phyloP scores from a whole-genome alignment of 192 early-diverging fungal species.

The Umbelopsis sp. region DNA sequence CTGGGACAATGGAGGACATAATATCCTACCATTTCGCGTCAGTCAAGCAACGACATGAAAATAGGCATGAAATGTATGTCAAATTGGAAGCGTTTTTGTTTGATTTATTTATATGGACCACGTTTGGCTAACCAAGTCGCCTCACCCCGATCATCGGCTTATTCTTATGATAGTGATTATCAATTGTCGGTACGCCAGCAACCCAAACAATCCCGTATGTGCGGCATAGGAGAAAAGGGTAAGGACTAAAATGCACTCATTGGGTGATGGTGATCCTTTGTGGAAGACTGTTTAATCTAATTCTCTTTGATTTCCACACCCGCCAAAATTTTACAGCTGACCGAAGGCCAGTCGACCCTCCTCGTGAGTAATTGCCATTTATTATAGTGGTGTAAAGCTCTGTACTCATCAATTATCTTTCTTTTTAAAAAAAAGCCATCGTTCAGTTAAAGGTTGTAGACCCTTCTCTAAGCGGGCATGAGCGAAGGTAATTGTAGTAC shows the following conservation, averaged over 20 bases:
- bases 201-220: constrained; percentile 94
- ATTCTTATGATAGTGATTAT: constrained; percentile 35
- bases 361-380: constrained; percentile 42
- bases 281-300: constrained; percentile 3
- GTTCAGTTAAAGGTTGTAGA: constrained; percentile 55
- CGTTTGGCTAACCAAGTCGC: too few relatives aligned
- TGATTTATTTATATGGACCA: not conserved
- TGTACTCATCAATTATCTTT: constrained; percentile 8
- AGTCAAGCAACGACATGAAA: constrained; percentile 46
- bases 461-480: constrained; percentile 10
- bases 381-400: too few relatives aligned
- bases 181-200: constrained; percentile 80
- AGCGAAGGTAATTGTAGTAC: constrained; percentile 32
- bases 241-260: constrained; percentile 24
- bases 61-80: constrained; percentile 47
- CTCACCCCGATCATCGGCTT: not conserved
- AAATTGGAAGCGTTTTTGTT: too few relatives aligned
- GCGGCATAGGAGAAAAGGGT: constrained; percentile 94
- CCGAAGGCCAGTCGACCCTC: constrained; percentile 79
- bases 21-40: constrained; percentile 49
- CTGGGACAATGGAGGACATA: constrained; percentile 40
- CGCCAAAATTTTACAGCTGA: constrained; percentile 55
- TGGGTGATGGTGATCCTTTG: not conserved
- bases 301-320: constrained; percentile 3
- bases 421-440: constrained; percentile 46